Evolutionary conservation across 2,329 filamentous ascomycete species (phyloP), one percentile per base, ranked within the genome.

Genomic region (Talaromyces funiculosus): DNA sequence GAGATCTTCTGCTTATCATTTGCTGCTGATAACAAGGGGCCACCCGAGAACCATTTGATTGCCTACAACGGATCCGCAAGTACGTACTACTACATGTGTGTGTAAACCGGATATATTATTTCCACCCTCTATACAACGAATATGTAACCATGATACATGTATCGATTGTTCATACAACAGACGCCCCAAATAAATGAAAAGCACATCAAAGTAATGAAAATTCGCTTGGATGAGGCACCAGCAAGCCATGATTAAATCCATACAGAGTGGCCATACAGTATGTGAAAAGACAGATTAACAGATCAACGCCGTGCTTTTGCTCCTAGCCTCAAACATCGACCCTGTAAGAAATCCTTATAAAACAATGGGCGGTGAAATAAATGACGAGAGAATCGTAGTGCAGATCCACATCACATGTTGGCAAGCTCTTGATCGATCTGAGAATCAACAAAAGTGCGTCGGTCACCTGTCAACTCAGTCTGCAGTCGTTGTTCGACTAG

Each of bases 371-470:
- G 51, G 22, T 51, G 43, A 54, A 37, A 54, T 43, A 38, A 31
- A 54, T 26, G 8, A 20, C 53, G 20, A 33, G n/a, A 35, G 33
- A 53, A 53, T 26, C 14, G 38, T 51, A 20, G 10, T 38, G 29
- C 35, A 43, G 20, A 33, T 49, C 18, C 18, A 42, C 6, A 64
- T 75, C 83, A 96, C 92, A 97, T 96, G 75, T 89, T 95, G 64
- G 92, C 92, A 71, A 99, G 80, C 80, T 97, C 92, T 60, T 85
- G 84, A 77, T 99, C 94, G 75, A 99, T 97, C 78, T 92, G 90
- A 67, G 87, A 84, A 77, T 97, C 93, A 79, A 97, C 86, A 78
- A 96, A 97, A 16, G 87, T 86, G 72, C 89, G 86, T 74, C 91
- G 88, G 75, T 97, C 92, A 22, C 92, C 92, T 0, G 84, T 82